A percentile compares a stretch with the other conserved stretches of the same genome.
phyloP scores from a whole-genome alignment of 345 rosid species.

The Arabidopsis thaliana region DNA sequence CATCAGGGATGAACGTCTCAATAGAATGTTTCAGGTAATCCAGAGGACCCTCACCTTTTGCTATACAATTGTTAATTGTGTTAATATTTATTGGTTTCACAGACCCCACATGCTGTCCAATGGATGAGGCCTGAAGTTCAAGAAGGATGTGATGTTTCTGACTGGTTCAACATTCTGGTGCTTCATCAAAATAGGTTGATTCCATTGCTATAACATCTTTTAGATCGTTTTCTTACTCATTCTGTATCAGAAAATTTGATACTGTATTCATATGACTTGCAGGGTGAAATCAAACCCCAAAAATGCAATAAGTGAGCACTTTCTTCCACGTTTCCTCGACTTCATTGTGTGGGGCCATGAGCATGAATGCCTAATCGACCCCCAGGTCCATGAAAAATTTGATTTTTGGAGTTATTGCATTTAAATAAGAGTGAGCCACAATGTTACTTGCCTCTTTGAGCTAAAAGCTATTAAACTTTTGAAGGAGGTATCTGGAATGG shows the following conservation, averaged over 20 bases:
- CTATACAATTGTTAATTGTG: conserved; percentile 15
- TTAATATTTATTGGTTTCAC: conserved; percentile 38
- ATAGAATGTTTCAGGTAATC: conserved; percentile 96
- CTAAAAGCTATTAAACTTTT: conserved; percentile 50
- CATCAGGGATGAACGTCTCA: conserved; percentile 96
- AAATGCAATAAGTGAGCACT: conserved; percentile 97
- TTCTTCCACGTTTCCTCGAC: conserved; percentile 93
- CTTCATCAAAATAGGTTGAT: conserved; percentile 98
- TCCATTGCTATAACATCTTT: not conserved
- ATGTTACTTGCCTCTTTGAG: conserved; percentile 38
- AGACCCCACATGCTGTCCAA: conserved; percentile 99
- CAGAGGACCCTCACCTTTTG: conserved; percentile 26
- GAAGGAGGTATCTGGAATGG: conserved; percentile 98
- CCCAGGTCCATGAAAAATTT: conserved; percentile 62
- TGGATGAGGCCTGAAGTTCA: conserved; percentile 99
- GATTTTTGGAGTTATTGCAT: conserved; percentile 14
- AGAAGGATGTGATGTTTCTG: conserved; percentile 78
- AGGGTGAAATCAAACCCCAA: conserved; percentile 97
- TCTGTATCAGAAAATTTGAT: conserved; percentile 6
- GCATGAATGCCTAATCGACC: conserved; percentile 95
- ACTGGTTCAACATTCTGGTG: conserved; percentile 97
- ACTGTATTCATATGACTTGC: conserved; percentile 38
- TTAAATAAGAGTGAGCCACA: conserved; percentile 16
- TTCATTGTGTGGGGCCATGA: conserved; percentile 99
- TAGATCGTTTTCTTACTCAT: not conserved